phyloP scores from a whole-genome alignment of 192 early-diverging fungal species.

The Phlyctochytrium bullatum region DNA sequence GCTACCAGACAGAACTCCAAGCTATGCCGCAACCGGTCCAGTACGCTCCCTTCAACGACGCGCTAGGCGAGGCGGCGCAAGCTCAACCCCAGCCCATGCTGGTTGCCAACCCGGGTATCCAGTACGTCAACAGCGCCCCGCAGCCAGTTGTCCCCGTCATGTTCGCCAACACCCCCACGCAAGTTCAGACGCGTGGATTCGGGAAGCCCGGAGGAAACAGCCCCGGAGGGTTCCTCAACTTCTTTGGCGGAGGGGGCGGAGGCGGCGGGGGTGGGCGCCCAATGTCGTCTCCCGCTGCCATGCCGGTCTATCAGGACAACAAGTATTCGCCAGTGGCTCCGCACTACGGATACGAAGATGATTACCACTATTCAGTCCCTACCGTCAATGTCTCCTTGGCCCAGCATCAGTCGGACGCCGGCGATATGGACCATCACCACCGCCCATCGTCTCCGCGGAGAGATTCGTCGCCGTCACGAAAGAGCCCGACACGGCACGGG shows the following conservation, averaged over 20 bases:
- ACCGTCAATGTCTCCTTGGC: constrained; percentile 6
- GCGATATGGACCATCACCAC: background rate
- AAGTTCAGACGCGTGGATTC: background rate
- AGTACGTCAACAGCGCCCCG: too few species aligned
- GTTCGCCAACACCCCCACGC: too few species aligned
- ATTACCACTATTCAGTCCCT: background rate
- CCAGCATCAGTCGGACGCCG: background rate
- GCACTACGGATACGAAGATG: background rate
- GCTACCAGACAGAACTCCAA: background rate
- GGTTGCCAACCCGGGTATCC: too few species aligned
- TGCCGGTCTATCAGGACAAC: background rate
- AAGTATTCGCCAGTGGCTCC: background rate
- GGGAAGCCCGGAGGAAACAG: too few species aligned
- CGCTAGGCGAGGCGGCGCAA: background rate
- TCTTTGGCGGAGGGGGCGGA: too few species aligned
- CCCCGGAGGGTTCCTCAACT: too few species aligned
- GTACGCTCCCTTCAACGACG: background rate
- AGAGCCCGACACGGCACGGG: background rate
- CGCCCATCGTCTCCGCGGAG: background rate
- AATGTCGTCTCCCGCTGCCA: background rate
- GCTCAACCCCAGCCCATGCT: background rate
- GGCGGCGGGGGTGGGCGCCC: too few species aligned
- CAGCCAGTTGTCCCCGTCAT: background rate
- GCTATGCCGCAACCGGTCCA: background rate
- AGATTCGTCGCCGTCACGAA: background rate